Conservation (phyloP, 345 rosid genomes). For the Cardamine resedifolia region DNA sequence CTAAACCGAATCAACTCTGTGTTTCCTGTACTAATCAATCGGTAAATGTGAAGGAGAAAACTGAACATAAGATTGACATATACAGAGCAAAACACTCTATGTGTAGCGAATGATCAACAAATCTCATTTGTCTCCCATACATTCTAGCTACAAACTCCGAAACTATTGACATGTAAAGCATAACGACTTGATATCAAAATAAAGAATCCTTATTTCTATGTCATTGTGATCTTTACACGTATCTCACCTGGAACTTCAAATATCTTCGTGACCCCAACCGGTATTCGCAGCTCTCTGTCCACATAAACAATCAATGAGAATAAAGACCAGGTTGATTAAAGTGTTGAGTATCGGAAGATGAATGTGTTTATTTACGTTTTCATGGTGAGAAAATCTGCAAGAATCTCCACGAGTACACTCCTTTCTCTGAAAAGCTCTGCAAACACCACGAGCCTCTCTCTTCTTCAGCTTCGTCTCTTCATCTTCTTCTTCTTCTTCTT, state of each 20-base stretch:
- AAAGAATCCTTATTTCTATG: conserved; percentile 33
- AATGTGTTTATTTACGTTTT: conserved; percentile 48
- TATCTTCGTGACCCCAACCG: conserved; percentile 71
- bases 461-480: conserved; percentile 44
- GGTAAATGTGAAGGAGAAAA: conserved; percentile 13
- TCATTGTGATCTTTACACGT: conserved; percentile 34
- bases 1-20: neutral
- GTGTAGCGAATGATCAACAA: neutral
- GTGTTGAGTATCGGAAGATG: neutral
- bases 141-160: neutral
- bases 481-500: no score
- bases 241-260: conserved; percentile 42
- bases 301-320: conserved; percentile 4
- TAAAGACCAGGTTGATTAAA: neutral
- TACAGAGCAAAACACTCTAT: neutral
- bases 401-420: conserved; percentile 74
- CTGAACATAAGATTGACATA: conserved; percentile 16
- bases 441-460: conserved; percentile 78
- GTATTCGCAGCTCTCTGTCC: conserved; percentile 76
- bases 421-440: conserved; percentile 78
- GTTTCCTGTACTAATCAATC: conserved; percentile 9
- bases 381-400: conserved; percentile 73
- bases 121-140: conserved; percentile 31
- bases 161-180: neutral
- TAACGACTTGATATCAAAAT: conserved; percentile 24